Evolutionary conservation across 768 basidiomycete species (phyloP), one percentile per base, ranked within the genome.

Genomic region (Phylloporus scabripes): DNA sequence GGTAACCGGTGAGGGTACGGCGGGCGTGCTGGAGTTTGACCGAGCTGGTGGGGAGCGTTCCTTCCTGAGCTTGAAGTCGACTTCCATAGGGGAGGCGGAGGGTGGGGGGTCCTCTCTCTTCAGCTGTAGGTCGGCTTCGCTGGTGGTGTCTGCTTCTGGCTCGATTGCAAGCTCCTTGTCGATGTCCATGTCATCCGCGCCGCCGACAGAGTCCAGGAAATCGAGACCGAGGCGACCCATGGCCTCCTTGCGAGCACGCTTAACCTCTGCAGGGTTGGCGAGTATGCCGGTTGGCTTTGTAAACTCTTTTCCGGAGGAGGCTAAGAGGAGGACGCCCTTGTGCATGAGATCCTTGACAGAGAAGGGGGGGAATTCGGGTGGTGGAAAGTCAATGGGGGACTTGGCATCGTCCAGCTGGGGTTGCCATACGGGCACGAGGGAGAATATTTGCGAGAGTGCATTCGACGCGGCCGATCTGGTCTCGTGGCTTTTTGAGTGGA

Each of bases 251-350:
- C 91, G 82, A 2, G 91, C 90, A 48, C 85, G 85, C 62, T 85
- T 88, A 5, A 94, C 87, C 63, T 94, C 92, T 29, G 81, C 77
- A 2, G 87, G 71, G 48, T 78, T 87, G 5, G 84, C 77, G 29
- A 87, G 74, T 43, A 89, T 85, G 11, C 82, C 83, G 4, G 80
- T 65, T 2, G 86, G 86, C 59, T 83, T 89, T 18, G 71, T 64
- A 53, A 92, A 98, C 67, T 99, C 95, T 60, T 92, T 92, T 6
- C 95, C 95, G 0, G 94, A 93, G 2, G 92, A 95, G 1, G 91
- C 88, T 2, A 99, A 76, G 4, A 99, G 78, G 3, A 91, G 78
- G 21, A 79, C 81, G 6, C 85, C 83, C 49, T 83, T 83, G n/a
- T 80, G 67, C 53, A 96, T 78, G 18, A 93, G 73, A 42, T 87